A percentile compares a stretch with the other conserved stretches of the same genome.
Conservation (phyloP, 208 protist genomes). For the Strigomonas galati region DNA sequence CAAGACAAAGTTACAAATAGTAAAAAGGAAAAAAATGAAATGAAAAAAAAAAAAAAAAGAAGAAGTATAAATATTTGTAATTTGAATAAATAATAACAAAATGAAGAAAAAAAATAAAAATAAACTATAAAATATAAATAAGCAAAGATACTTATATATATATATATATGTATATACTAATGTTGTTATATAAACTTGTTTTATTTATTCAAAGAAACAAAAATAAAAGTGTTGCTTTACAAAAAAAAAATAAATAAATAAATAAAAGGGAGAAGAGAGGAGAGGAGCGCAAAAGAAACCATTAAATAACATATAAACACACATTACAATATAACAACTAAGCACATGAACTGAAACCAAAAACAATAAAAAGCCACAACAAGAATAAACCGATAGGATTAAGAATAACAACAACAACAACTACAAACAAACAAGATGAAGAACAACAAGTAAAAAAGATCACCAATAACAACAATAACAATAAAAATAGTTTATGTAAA, state of each 20-base stretch:
- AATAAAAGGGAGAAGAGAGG: slow-evolving; percentile 8
- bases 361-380: slow-evolving; percentile 16
- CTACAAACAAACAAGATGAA: slow-evolving; percentile 15
- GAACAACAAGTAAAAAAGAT: slow-evolving; percentile 2
- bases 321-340: slow-evolving; percentile 14
- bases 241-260: slow-evolving; percentile 9
- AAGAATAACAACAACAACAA: not conserved
- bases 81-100: not conserved
- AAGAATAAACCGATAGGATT: not conserved
- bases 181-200: slow-evolving; percentile 1
- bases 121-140: not conserved
- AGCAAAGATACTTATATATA: slow-evolving; percentile 12
- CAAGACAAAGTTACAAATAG: not conserved
- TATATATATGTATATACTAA: slow-evolving; percentile 9
- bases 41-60: slow-evolving; percentile 8
- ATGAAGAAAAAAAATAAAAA: not conserved
- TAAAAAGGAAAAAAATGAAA: slow-evolving; percentile 4
- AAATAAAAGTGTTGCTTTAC: slow-evolving; percentile 2
- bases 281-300: slow-evolving; percentile 1
- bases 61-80: slow-evolving; percentile 6
- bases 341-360: slow-evolving; percentile 1
- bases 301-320: slow-evolving; percentile 5
- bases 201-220: slow-evolving; percentile 15
- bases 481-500: not conserved
- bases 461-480: not conserved